Conservation (phyloP, 2,329 filamentous ascomycete genomes). For the Laburnicola sp. region DNA sequence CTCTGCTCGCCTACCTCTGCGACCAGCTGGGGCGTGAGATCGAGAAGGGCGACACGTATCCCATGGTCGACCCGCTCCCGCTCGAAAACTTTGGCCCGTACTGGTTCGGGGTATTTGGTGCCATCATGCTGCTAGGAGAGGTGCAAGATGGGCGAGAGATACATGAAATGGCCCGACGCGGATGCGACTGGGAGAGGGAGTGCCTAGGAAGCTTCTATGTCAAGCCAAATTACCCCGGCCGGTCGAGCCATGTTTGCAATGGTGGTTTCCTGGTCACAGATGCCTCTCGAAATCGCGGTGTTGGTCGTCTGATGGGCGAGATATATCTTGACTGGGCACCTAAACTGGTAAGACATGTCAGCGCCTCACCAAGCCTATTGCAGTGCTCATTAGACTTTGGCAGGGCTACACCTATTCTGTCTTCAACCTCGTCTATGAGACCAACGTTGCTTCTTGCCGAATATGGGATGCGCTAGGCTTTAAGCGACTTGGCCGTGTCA, state of each 20-base stretch:
- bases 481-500: slow-evolving; percentile 84
- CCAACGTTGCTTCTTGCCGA: slow-evolving; percentile 83
- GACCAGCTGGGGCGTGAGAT: slow-evolving; percentile 89
- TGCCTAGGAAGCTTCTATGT: slow-evolving; percentile 92
- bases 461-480: slow-evolving; percentile 93
- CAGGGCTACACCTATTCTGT: slow-evolving; percentile 87
- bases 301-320: slow-evolving; percentile 57
- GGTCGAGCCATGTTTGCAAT: slow-evolving; percentile 87
- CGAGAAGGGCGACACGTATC: slow-evolving; percentile 88
- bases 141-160: slow-evolving; percentile 60
- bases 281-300: slow-evolving; percentile 52
- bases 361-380: background rate
- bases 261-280: slow-evolving; percentile 56
- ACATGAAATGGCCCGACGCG: slow-evolving; percentile 49
- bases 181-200: slow-evolving; percentile 72
- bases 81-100: slow-evolving; percentile 76
- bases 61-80: slow-evolving; percentile 77
- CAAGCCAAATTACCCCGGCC: slow-evolving; percentile 89
- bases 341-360: slow-evolving; percentile 47
- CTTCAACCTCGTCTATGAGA: slow-evolving; percentile 94
- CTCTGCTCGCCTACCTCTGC: slow-evolving; percentile 74
- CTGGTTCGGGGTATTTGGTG: slow-evolving; percentile 90
- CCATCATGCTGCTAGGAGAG: slow-evolving; percentile 82
- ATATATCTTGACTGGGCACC: slow-evolving; percentile 57
- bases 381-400: slow-evolving; percentile 10